Evolutionary conservation across 495 filamentous ascomycete genomes (phyloP).

Genomic region (Ascobolus immersus): DNA sequence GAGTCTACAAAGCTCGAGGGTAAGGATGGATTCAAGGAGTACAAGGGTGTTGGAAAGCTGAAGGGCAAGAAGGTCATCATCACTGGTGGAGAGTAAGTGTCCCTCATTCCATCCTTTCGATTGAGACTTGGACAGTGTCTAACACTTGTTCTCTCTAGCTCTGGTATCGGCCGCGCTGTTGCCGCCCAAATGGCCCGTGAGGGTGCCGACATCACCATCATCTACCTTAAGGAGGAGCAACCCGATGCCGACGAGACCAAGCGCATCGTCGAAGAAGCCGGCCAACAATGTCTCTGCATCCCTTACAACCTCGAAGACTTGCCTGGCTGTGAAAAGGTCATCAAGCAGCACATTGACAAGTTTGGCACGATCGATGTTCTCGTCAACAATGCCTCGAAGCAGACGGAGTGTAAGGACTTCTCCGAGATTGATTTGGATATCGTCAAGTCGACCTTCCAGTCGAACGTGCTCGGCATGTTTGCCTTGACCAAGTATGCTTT

Average conservation of each 20-base stretch:
- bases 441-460: slow-evolving; percentile 28
- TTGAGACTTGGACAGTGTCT: not conserved
- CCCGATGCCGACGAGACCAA: slow-evolving; percentile 29
- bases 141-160: slow-evolving; percentile 13
- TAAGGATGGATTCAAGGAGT: slow-evolving; percentile 19
- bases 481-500: slow-evolving; percentile 34
- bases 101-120: not conserved
- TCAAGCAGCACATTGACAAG: slow-evolving; percentile 27
- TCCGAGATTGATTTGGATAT: slow-evolving; percentile 26
- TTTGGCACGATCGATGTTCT: slow-evolving; percentile 28
- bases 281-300: slow-evolving; percentile 22
- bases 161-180: slow-evolving; percentile 28
- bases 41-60: slow-evolving; percentile 24
- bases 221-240: slow-evolving; percentile 29
- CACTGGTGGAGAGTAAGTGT: slow-evolving; percentile 28
- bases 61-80: slow-evolving; percentile 27
- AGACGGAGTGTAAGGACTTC: slow-evolving; percentile 27
- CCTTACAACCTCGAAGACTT: slow-evolving; percentile 25
- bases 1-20: slow-evolving; percentile 18
- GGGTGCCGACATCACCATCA: slow-evolving; percentile 29
- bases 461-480: slow-evolving; percentile 37
- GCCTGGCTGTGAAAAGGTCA: slow-evolving; percentile 22
- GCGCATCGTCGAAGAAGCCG: slow-evolving; percentile 23
- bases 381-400: slow-evolving; percentile 36
- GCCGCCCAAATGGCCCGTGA: slow-evolving; percentile 32